Evolutionary conservation across 805 yeast species (phyloP), one percentile per base, ranked within the genome.

Genomic region (Martiniozyma abietophila): DNA sequence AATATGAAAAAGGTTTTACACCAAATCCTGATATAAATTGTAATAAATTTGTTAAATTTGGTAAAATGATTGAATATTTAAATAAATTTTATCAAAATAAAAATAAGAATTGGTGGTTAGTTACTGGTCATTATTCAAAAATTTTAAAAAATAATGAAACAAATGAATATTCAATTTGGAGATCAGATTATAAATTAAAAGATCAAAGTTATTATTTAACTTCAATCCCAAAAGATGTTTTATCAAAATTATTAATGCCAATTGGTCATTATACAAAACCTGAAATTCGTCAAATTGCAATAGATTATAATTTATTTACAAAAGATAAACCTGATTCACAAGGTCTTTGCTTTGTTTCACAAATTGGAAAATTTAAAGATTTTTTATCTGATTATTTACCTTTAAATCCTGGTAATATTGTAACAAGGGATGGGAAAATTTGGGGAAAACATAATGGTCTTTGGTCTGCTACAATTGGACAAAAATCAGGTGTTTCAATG

Each of bases 401-500:
- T 9, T 77, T 80, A 2, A 64, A 65, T 6, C 85, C 85, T 1
- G 98, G 97, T 0, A 69, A 81, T 40, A 74, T 92, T 7, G 65
- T 84, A n/a, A 80, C 88, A 0, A 73, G 69, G 37, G 80, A 74
- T 36, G 94, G 94, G 4, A 61, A 58, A 34, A 64, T 74, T 0
- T 85, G 92, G 74, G 97, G 96, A 0, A 47, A 55, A 31, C 98
- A 92, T 54, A 60, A 69, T 18, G 98, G 98, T 0, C 53, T 92
- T 8, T 92, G 97, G 97, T 75, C 81, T 30, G 89, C 84, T n/a
- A 92, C 98, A 0, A 74, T 89, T 16, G 98, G 98, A 0, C 97
- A 92, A 58, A 72, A 77, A 42, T 69, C 79, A 12, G 76, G 88
- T 4, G 58, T 86, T 2, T 68, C 84, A 1, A 71, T 89, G 82